Base-by-base conservation (phyloP, 805 yeast species). In the Scheffersomyces ergatensis region DNA sequence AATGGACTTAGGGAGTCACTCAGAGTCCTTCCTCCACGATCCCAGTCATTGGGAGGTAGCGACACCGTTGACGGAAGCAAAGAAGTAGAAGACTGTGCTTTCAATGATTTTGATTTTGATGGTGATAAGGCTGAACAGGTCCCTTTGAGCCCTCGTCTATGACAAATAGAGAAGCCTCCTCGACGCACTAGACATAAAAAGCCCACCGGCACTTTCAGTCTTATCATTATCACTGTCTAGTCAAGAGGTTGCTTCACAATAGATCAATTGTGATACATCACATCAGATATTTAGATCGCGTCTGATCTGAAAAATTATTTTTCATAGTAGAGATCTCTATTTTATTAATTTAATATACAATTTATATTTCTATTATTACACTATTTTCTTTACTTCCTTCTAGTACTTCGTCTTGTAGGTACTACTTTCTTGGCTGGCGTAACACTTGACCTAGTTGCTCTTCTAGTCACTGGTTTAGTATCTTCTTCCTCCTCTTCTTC, bases 11-110 rank as follows among this genome's bases (percentile, higher is more conserved):
- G 46, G 16, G 60, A 51, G 21, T 53, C 58, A 13, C 45, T 48
- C 13, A 57, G 51, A 1, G 62, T 63, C 34, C 63, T 44, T 9
- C 71, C 74, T 33, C 75, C 75, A 23, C 72, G 51, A 42, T 69
- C 74, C 72, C 72, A 67, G 18, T 56, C 58, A 14, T 33, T 29
- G 5, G 36, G n/a, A 29, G 34, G 13, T 29, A 13, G 5, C 5
- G 7, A 9, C 4, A 3, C 18, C 7, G 6, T n/a, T 14, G 5
- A 4, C 5, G 8, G 5, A 5, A 5, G 4, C 6, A 4, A 12
- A n/a, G 32, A 29, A 8, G 18, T 29, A 14, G 32, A 17, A 29
- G 32, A 17, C 18, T 29, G 18, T 25, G 29, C 8, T 25, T 25
- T 13, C 14, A 25, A 25, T 25, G 14, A 11, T 25, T 29, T 29